Base-by-base conservation (phyloP, 1,284 basidiomycete species). In the Caloboletus inedulis region DNA sequence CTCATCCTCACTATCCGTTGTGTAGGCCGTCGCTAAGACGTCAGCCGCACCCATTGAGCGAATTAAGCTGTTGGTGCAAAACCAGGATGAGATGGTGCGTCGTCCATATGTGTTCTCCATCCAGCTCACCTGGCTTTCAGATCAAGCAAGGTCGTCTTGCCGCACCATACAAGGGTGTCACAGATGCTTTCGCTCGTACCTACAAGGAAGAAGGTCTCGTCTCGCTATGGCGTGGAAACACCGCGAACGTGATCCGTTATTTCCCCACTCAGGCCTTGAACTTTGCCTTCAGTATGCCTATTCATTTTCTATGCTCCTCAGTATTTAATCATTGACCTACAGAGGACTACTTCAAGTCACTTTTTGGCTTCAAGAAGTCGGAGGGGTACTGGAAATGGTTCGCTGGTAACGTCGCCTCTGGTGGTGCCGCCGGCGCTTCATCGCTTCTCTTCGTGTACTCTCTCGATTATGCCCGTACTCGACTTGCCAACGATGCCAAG, bases 21-120 rank as follows among this genome's bases (percentile, higher is more conserved):
- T 65, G 0, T 57, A 91, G 89, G 94, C 95, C 63, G 92, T 98
- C 74, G 89, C 95, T 54, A 98, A 98, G 85, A 98, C 95, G 59
- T 91, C 89, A 63, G 95, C 95, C 66, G 95, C 95, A 59, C 95
- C 96, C 78, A 98, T 98, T 70, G 95, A 98, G 85, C 94, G 95
- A 74, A 95, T 98, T 78, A 98, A 94, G 87, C 86, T 98, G 69
- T 80, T 98, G 72, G 91, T 98, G 63, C 94, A 98, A 78, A 98
- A 98, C 80, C 94, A 98, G 80, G 89, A 91, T 82, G 89, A 91
- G 78, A 92, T 92, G 89, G 88, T 87, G 29, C 18, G 76, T 65
- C 29, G 43, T 37, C 9, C 7, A 12, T 30, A 45, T 35, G 23
- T 40, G 13, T 43, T 19, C 41, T 37, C 37, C 14, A 14, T 49